Evolutionary conservation across 306 rosid genomes (phyloP).

Genomic region (Crotalaria pallida): DNA sequence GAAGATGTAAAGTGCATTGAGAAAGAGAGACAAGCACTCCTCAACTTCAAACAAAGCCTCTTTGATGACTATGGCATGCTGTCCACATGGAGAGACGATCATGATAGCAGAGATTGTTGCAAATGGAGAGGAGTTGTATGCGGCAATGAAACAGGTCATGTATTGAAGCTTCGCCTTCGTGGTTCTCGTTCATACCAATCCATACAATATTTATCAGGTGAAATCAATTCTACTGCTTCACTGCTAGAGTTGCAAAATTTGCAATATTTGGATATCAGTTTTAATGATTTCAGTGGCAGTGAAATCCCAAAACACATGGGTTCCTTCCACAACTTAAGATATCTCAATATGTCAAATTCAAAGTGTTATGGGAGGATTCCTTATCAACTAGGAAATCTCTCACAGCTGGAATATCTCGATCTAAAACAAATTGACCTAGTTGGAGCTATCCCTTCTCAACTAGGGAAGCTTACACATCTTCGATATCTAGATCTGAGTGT

Average conservation of each 20-base stretch:
- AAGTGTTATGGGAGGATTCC: background rate
- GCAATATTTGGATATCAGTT: conserved; percentile 14
- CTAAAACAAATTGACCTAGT: fast-evolving
- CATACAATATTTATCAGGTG: background rate
- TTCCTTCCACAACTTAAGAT: background rate
- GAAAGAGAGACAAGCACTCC: conserved; percentile 11
- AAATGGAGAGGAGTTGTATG: conserved; percentile 6
- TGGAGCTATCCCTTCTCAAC: background rate
- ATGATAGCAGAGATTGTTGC: background rate
- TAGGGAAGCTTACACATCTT: background rate
- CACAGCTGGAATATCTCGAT: background rate
- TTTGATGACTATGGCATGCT: background rate
- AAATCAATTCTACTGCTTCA: background rate
- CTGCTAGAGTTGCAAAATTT: background rate
- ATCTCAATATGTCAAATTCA: background rate
- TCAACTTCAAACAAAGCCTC: background rate
- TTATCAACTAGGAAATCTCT: background rate
- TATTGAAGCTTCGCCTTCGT: background rate
- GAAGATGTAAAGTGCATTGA: background rate
- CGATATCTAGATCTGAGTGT: background rate
- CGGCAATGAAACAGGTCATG: background rate
- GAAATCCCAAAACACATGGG: background rate
- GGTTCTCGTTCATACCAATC: too few relatives aligned
- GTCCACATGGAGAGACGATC: background rate
- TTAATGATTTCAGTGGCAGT: fast-evolving